These are phyloP conservation scores for Lindgomyces ingoldianus DNA, from an alignment of 495 filamentous ascomycete species.

Conservation along the genomic window DNA sequence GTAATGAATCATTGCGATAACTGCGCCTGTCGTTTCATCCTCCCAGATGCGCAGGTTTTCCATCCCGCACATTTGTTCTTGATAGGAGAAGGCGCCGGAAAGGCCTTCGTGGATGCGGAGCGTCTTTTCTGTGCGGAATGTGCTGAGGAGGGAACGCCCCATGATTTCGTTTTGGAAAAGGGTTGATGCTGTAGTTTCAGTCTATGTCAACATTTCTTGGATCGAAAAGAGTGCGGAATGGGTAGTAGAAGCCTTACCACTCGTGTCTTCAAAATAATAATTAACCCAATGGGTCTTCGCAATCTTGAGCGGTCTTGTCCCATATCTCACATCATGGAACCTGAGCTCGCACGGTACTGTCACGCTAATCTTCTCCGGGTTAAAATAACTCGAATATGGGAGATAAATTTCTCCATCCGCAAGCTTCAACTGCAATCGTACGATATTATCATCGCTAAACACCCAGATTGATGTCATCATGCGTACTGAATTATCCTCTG, in stretches of 20 bases:
- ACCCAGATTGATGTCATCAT: constrained; percentile 46
- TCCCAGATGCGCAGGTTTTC: constrained; percentile 48
- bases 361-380: constrained; percentile 43
- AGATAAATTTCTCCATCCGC: constrained; percentile 43
- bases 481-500: constrained; percentile 27
- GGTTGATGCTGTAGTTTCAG: constrained; percentile 30
- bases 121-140: constrained; percentile 43
- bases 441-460: constrained; percentile 42
- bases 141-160: constrained; percentile 43
- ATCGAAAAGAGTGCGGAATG: background rate
- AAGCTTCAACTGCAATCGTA: constrained; percentile 46
- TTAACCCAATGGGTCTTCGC: constrained; percentile 47
- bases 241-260: constrained; percentile 3
- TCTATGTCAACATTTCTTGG: background rate
- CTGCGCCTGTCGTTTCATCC: constrained; percentile 40
- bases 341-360: constrained; percentile 37
- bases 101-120: constrained; percentile 45
- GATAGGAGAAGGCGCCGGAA: constrained; percentile 40
- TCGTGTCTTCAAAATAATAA: constrained; percentile 40
- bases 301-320: constrained; percentile 15
- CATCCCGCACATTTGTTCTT: constrained; percentile 48
- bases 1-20: constrained; percentile 46
- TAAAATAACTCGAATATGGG: constrained; percentile 46
- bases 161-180: constrained; percentile 46
- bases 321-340: constrained; percentile 39